These are phyloP conservation scores for Malassezia brasiliensis DNA, from an alignment of 1,284 basidiomycete genomes.

Conservation along the genomic window DNA sequence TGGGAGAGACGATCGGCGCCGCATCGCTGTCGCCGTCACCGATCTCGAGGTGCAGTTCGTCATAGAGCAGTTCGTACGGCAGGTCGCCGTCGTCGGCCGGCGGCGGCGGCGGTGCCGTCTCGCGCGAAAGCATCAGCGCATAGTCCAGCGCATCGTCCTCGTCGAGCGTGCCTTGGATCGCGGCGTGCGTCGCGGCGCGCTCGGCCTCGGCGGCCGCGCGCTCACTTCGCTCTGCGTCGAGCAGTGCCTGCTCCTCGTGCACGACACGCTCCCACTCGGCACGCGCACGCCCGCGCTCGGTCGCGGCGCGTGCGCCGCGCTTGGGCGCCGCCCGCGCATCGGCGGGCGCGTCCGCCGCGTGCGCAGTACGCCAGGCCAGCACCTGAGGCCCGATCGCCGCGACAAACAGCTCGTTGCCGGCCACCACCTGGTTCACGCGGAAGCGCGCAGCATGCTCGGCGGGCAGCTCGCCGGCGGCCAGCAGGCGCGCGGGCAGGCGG, in stretches of 20 bases:
- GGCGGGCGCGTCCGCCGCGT: constrained; percentile 52
- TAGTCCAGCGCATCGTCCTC: constrained; percentile 73
- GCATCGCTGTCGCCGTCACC: constrained; percentile 16
- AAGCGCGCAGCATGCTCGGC: constrained; percentile 50
- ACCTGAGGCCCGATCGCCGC: constrained; percentile 59
- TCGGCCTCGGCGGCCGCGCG: constrained; percentile 54
- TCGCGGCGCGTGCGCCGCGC: constrained; percentile 14
- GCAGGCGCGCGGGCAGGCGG: constrained; percentile 55
- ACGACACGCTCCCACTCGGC: constrained; percentile 37
- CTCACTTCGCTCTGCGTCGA: constrained; percentile 58
- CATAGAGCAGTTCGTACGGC: constrained; percentile 14
- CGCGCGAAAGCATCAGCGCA: constrained; percentile 71
- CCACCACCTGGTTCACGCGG: constrained; percentile 58
- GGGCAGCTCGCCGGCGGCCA: constrained; percentile 52
- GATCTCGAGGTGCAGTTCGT: background rate
- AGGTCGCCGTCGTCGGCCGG: constrained; percentile 1
- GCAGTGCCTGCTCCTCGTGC: constrained; percentile 23
- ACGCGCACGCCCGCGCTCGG: constrained; percentile 26
- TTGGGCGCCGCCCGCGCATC: constrained; percentile 6
- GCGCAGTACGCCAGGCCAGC: constrained; percentile 56
- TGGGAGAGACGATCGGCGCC: background rate
- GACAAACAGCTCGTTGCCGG: constrained; percentile 59
- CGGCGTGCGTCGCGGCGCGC: constrained; percentile 51
- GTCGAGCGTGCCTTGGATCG: constrained; percentile 60
- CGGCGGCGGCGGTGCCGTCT: constrained; percentile 51